Base-by-base conservation (phyloP, 495 filamentous ascomycete genomes). In the Penicillium turbatum region DNA sequence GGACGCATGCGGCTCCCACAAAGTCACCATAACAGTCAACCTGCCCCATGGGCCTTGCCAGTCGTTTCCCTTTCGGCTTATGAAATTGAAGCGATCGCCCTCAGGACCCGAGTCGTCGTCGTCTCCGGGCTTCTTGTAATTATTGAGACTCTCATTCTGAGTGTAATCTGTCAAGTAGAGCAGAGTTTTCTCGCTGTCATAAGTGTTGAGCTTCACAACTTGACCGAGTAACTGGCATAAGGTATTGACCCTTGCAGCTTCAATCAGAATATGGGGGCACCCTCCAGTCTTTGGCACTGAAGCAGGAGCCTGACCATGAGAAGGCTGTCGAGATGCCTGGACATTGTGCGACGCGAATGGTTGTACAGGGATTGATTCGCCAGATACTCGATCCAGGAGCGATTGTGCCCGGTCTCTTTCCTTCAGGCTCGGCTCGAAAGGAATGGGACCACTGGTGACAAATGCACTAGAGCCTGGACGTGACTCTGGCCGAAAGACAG, bases 121-220 rank as follows among this genome's bases (percentile, higher is more conserved):
- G 54, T 75, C 78, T 17, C 71, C 73, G 44, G 44, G 43, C n/a
- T 62, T 65, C 11, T 41, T 51, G 35, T 85, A 82, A 30, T 83
- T 68, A 39, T 76, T 82, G 17, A 97, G 80, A 29, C 59, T 51
- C 0, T 68, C 58, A 54, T 95, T 87, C 21, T 77, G 64, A 8
- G 92, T 95, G 68, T 95, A 98, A 66, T 98, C 93, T 0, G 89
- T 91, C 15, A 96, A 64, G 67, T 92, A 90, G 0, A 98, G 38
- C 1, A 86, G 82, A 16, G 79, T 64, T 48, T 66, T 79, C 15
- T 75, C 73, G 26, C 65, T 68, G 29, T 69, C 64, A 42, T 67
- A 70, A 31, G 71, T 77, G 41, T 81, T 85, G 0, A 82, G 76
- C 56, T 82, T 88, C 39, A 90, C 76, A 3, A 96, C 83, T 63